Percentiles rank a stretch among this genome's conserved stretches.
Evolutionary conservation across 345 rosid species (phyloP).

Genomic region (Jatropha curcas): DNA sequence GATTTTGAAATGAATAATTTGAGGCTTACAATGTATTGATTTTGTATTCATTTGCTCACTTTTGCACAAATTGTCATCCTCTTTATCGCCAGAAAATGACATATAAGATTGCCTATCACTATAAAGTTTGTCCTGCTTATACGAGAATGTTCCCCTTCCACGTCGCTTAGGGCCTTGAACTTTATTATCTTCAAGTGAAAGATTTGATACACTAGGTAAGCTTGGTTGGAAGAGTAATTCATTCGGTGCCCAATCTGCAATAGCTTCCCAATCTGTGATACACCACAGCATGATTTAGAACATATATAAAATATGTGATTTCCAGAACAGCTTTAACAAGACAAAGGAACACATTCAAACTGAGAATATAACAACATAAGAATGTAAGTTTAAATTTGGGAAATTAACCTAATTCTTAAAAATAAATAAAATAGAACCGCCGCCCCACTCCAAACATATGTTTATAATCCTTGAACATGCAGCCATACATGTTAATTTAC

Average conservation of each 20-base stretch:
- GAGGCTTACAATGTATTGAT: conserved; percentile 49
- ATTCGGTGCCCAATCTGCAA: conserved; percentile 65
- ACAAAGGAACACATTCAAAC: background rate
- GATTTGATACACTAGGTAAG: conserved; percentile 60
- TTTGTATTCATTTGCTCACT: conserved; percentile 38
- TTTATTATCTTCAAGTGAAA: conserved; percentile 55
- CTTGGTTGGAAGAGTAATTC: conserved; percentile 52
- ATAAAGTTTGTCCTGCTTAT: conserved; percentile 54
- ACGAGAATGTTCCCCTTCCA: conserved; percentile 87
- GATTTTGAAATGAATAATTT: background rate
- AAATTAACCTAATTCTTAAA: background rate
- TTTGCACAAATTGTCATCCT: conserved; percentile 36
- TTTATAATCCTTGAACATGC: background rate
- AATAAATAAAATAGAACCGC: background rate
- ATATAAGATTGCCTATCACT: conserved; percentile 46
- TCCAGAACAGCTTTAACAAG: background rate
- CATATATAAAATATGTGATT: background rate
- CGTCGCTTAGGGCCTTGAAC: conserved; percentile 68
- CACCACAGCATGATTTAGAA: conserved; percentile 8
- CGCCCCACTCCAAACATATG: background rate
- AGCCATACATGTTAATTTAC: background rate
- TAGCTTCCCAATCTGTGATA: conserved; percentile 83
- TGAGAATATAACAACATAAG: background rate
- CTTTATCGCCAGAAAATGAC: conserved; percentile 37
- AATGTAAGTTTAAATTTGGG: background rate